phyloP scores from a whole-genome alignment of 78 protist species.

The slime mould (Dictyostelium discoideum) region DNA sequence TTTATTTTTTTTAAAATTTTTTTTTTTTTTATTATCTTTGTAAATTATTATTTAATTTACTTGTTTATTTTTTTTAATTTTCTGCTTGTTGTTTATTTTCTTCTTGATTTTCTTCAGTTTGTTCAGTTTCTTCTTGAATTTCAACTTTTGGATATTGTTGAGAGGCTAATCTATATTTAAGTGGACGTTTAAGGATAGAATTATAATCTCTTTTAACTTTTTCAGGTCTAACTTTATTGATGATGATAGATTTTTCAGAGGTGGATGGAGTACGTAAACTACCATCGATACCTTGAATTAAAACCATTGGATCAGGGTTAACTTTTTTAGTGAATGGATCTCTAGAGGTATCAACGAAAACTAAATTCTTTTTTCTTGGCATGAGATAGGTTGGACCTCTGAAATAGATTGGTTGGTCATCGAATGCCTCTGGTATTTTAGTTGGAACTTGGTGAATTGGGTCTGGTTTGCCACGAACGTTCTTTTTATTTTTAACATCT shows the following conservation, averaged over 20 bases:
- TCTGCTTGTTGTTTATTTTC: background rate
- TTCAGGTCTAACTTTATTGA: slow-evolving; percentile 27
- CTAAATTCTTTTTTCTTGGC: slow-evolving; percentile 59
- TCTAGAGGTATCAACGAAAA: slow-evolving; percentile 60
- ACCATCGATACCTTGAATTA: slow-evolving; percentile 75
- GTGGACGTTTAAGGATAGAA: background rate
- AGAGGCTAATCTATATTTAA: background rate
- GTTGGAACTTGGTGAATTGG: slow-evolving; percentile 62
- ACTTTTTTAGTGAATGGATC: slow-evolving; percentile 53
- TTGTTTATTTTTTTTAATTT: background rate
- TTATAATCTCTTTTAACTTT: slow-evolving; percentile 33
- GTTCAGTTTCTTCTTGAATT: too few relatives aligned
- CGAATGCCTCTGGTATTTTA: slow-evolving; percentile 25
- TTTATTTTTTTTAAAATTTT: background rate
- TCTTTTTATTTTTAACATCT: background rate
- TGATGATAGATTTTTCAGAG: background rate
- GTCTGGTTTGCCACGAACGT: background rate
- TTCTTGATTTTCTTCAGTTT: background rate
- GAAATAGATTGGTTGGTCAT: slow-evolving; percentile 72
- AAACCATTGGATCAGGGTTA: slow-evolving; percentile 68
- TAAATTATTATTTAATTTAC: background rate
- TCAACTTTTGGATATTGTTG: background rate
- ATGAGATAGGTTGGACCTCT: slow-evolving; percentile 31
- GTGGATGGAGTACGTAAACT: slow-evolving; percentile 74
- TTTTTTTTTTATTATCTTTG: background rate